Conservation (phyloP, 352 stramenopile genomes). For the Globisporangium sylvaticum region DNA sequence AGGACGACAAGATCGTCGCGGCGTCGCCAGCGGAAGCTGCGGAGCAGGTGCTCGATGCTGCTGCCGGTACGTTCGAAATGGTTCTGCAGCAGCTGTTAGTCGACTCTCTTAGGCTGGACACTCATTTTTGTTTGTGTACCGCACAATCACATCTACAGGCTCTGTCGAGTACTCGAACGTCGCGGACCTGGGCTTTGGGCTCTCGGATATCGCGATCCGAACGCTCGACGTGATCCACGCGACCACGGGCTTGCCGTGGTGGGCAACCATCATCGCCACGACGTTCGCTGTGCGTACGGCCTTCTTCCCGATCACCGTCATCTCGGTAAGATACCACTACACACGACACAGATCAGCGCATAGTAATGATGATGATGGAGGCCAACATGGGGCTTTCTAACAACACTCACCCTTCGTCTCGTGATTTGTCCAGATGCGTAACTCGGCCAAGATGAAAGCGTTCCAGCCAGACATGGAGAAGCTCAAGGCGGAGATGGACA, state of each 20-base stretch:
- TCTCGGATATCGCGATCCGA: constrained; percentile 74
- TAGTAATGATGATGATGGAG: neutral
- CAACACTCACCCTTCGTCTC: neutral
- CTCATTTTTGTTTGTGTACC: neutral
- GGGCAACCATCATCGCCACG: constrained; percentile 80
- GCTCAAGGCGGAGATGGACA: constrained; percentile 63
- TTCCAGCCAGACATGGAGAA: constrained; percentile 86
- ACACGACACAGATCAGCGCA: neutral
- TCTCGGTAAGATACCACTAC: constrained; percentile 46
- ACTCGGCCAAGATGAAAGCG: constrained; percentile 80
- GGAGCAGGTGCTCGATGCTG: constrained; percentile 43
- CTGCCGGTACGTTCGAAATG: constrained; percentile 21
- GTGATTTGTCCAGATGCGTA: constrained; percentile 48
- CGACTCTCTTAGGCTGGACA: neutral
- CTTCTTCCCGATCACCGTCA: constrained; percentile 76
- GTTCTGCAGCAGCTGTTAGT: neutral
- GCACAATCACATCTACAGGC: constrained; percentile 18
- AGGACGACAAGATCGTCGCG: constrained; percentile 46
- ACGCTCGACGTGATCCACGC: constrained; percentile 71
- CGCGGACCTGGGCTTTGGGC: constrained; percentile 59
- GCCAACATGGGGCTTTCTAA: neutral
- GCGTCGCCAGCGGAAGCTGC: constrained; percentile 38
- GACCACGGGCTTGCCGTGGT: constrained; percentile 84
- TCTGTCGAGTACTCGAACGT: constrained; percentile 50
- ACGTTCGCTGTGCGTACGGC: constrained; percentile 70